phyloP scores from a whole-genome alignment of 768 basidiomycete genomes.

The Phlebiopsis flavidoalba region DNA sequence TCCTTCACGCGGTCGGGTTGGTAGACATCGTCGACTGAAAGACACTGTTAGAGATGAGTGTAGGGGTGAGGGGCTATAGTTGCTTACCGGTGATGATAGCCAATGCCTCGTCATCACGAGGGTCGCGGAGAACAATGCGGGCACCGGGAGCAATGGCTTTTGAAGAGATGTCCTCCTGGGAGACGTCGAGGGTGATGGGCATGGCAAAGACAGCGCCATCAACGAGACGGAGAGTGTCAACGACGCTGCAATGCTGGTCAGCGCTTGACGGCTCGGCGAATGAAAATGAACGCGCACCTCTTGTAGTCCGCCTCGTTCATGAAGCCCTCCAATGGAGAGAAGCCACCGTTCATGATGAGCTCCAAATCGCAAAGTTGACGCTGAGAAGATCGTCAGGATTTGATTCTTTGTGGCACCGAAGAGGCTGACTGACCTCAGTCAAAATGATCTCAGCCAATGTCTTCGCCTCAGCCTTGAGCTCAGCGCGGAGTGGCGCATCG shows the following conservation, averaged over 20 bases:
- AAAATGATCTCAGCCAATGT: constrained; percentile 70
- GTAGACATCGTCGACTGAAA: constrained; percentile 83
- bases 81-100: constrained; percentile 77
- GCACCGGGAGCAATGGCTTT: constrained; percentile 66
- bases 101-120: constrained; percentile 87
- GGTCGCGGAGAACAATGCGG: constrained; percentile 83
- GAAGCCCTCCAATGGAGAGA: constrained; percentile 97
- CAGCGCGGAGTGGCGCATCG: constrained; percentile 65
- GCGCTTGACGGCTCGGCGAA: not conserved
- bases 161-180: constrained; percentile 63
- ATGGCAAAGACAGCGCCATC: constrained; percentile 91
- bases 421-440: constrained; percentile 54
- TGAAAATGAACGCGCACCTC: constrained; percentile 44
- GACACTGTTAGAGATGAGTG: not conserved
- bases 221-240: constrained; percentile 78
- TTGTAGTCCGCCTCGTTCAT: constrained; percentile 90
- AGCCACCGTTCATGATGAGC: constrained; percentile 93
- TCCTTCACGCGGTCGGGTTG: constrained; percentile 84
- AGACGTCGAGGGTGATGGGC: constrained; percentile 92
- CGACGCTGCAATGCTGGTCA: constrained; percentile 52
- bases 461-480: constrained; percentile 71
- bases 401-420: not conserved
- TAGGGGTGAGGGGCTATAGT: not conserved
- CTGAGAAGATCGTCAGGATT: constrained; percentile 33
- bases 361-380: constrained; percentile 97